Base-by-base conservation (phyloP, 805 yeast species). In the Nadsonia fulvescens region DNA sequence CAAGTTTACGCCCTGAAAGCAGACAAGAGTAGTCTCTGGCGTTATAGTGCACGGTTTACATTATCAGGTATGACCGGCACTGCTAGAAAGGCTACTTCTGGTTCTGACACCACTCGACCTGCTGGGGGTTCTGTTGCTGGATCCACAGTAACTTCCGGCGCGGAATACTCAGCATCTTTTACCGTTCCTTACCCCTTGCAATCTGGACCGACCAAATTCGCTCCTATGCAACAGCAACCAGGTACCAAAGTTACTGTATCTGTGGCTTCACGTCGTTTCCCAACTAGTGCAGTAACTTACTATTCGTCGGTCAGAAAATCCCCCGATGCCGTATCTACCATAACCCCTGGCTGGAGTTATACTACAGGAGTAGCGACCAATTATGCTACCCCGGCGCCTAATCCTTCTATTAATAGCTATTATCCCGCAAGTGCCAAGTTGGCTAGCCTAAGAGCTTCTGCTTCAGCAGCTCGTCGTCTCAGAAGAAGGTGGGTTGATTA, bases 201-300 rank as follows among this genome's bases (percentile, higher is more conserved):
- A 53, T 73, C 89, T 0, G 93, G 93, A 15, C 49, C 38, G 12
- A 66, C 77, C 6, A 64, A 83, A 39, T 78, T 53, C 48, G 95
- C 96, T 1, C 94, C 95, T 28, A 79, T 82, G 93, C 95, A 83
- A 53, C 46, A 58, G 32, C 93, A 81, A 51, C 95, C 98, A 5
- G 77, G 73, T 3, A 42, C 75, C 1, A 53, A 52, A 6, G 65
- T 81, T 14, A 76, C 93, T 1, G 65, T 57, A 19, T 31, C 38
- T 9, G 24, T 40, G 31, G 50, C 71, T 3, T 46, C 73, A 7
- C 61, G 70, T 37, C 57, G 67, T 36, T 71, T 51, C 46, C 69
- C 86, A 10, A 65, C 92, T 1, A 66, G 79, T 29, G 56, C 76
- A 0, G 76, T 65, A 29, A 63, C 77, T 0, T 65, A 64, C 39